These are phyloP conservation scores for Oryza rufipogon DNA, from an alignment of 176 grass and related monocot genomes.

Conservation along the genomic window DNA sequence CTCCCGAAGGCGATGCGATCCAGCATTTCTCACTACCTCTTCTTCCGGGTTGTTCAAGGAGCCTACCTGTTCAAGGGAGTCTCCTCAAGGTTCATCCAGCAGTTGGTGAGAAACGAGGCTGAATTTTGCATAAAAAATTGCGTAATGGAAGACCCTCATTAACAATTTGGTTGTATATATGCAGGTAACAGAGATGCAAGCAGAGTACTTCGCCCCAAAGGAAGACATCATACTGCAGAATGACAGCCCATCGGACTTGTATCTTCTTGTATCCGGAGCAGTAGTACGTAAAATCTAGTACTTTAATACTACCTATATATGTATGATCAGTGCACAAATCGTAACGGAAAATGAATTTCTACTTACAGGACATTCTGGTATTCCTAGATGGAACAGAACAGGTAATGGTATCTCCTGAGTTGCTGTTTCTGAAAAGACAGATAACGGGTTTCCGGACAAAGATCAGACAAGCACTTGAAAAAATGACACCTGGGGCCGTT, in stretches of 20 bases:
- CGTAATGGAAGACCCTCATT: not conserved
- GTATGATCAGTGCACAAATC: not conserved
- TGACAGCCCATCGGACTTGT: conserved; percentile 65
- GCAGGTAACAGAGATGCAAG: conserved; percentile 50
- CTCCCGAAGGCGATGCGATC: conserved; percentile 82
- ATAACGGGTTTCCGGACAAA: not conserved
- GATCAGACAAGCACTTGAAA: conserved; percentile 9
- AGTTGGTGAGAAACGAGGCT: conserved; percentile 53
- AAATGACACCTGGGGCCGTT: conserved; percentile 6
- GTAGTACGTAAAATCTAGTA: conserved; percentile 47
- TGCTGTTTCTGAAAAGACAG: not conserved
- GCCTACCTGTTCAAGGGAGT: conserved; percentile 84
- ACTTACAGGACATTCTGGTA: conserved; percentile 52
- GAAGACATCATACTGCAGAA: conserved; percentile 89
- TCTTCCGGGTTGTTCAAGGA: conserved; percentile 65
- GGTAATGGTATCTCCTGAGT: conserved; percentile 33
- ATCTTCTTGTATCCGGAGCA: conserved; percentile 75
- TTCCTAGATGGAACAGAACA: conserved; percentile 53
- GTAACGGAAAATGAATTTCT: not conserved
- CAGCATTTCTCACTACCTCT: conserved; percentile 71
- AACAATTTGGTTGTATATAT: not conserved
- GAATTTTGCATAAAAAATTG: not conserved
- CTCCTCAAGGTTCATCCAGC: conserved; percentile 76
- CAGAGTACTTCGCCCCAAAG: conserved; percentile 81
- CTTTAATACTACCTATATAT: not conserved